Conservation (phyloP, 2,329 filamentous ascomycete genomes). For the Fusarium euwallaceae region DNA sequence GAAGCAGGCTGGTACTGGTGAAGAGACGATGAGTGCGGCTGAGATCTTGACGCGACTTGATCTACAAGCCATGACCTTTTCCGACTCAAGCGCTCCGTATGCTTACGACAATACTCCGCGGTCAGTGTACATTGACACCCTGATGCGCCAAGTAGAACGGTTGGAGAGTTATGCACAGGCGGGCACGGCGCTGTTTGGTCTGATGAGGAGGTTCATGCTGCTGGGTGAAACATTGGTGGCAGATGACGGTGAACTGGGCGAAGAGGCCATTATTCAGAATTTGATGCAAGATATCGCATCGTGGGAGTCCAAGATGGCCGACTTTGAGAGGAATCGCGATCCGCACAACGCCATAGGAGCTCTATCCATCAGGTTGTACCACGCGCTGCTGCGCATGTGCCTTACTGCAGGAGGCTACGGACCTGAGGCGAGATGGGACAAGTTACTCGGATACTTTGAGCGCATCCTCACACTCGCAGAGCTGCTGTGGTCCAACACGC, state of each 20-base stretch:
- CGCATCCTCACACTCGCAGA: conserved; percentile 41
- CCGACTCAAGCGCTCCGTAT: conserved; percentile 50
- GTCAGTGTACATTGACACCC: conserved; percentile 26
- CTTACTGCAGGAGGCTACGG: conserved; percentile 38
- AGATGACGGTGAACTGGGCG: not conserved
- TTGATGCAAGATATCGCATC: conserved; percentile 27
- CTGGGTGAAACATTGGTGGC: conserved; percentile 24
- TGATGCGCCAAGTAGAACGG: conserved; percentile 13
- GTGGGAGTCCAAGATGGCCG: conserved; percentile 44
- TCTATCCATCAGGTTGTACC: conserved; percentile 48
- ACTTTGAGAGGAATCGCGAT: conserved; percentile 33
- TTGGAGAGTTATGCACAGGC: conserved; percentile 42
- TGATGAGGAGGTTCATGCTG: conserved; percentile 41
- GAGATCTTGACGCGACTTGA: conserved; percentile 50
- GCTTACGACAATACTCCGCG: conserved; percentile 34
- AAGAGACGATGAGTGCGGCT: conserved; percentile 32
- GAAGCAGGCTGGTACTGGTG: conserved; percentile 25
- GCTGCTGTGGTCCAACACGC: conserved; percentile 30
- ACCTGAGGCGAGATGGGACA: conserved; percentile 49
- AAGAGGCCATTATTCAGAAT: not conserved
- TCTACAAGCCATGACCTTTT: conserved; percentile 52
- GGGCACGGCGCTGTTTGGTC: conserved; percentile 36
- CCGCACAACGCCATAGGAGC: conserved; percentile 29
- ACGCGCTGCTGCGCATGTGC: conserved; percentile 41
- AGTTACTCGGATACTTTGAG: conserved; percentile 46